Base-by-base conservation (phyloP, 2,329 filamentous ascomycete species). In the Botryotinia calthae region DNA sequence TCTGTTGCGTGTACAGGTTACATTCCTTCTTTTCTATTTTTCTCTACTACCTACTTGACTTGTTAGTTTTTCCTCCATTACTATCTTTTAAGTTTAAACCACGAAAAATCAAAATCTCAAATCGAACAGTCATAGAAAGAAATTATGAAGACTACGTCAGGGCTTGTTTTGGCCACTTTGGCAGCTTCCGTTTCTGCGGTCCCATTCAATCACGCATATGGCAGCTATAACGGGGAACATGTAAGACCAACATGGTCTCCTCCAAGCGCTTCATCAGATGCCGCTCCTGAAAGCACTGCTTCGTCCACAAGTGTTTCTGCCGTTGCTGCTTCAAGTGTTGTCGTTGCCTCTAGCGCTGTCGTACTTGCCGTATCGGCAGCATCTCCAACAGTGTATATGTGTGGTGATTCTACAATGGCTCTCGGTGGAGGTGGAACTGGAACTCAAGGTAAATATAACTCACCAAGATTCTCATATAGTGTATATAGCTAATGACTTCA, bases 391-490 rank as follows among this genome's bases (percentile, higher is more conserved):
- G 82, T 89, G 28, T 88, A 87, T 76, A 82, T 89, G 59, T 86
- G 86, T 16, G 88, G 89, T 48, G 89, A 91, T 78, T 89, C 86
- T n/a, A 90, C 89, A 1, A 90, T 89, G 87, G 87, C 87, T 2
- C 80, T 79, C 58, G 82, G 80, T 12, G 85, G 84, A 4, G 84
- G 83, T 40, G 84, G 82, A 10, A 81, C 82, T n/a, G 83, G 82
- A 18, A 84, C 81, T 25, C 76, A 84, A 76, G 84, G 83, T 82
- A 79, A 72, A 77, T 42, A 25, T 16, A 31, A 44, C 22, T 12
- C 14, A 22, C 5, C n/a, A 31, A 25, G 12, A 25, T 34, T 10
- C 7, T 7, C 4, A 3, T 22, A 44, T 44, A 40, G 46, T n/a
- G 62, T 18, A 31, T 12, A 25, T 31, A 51, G 37, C 14, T 63